Conservation (phyloP, 176 grass and related monocot genomes). For the Cocos nucifera region DNA sequence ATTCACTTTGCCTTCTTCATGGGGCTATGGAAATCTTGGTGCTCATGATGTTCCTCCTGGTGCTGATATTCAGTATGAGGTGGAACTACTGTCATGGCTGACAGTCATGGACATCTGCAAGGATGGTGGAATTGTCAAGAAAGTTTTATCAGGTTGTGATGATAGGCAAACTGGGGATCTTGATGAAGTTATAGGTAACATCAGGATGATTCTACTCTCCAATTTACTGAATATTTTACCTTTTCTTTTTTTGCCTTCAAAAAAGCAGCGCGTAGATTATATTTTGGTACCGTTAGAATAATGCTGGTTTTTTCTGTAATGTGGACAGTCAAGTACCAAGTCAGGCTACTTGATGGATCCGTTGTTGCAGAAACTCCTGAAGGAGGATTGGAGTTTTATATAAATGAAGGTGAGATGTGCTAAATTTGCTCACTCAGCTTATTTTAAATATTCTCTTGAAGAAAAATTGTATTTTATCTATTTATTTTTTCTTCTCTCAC, state of each 20-base stretch:
- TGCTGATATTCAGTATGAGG: slow-evolving; percentile 34
- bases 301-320: neutral
- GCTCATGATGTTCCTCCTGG: slow-evolving; percentile 17
- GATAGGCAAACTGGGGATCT: slow-evolving; percentile 29
- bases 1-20: slow-evolving; percentile 19
- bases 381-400: slow-evolving; percentile 29
- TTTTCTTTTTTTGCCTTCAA: neutral
- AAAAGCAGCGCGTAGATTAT: too few relatives aligned
- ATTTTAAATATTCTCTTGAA: too few relatives aligned
- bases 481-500: neutral
- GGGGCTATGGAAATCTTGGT: slow-evolving; percentile 9
- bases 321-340: slow-evolving; percentile 30
- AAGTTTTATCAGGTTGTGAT: slow-evolving; percentile 19
- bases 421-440: too few relatives aligned
- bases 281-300: too few relatives aligned
- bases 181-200: slow-evolving; percentile 28
- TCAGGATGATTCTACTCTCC: neutral
- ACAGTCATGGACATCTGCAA: slow-evolving; percentile 27
- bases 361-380: slow-evolving; percentile 28
- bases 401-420: slow-evolving; percentile 21
- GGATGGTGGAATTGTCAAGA: slow-evolving; percentile 33
- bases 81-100: slow-evolving; percentile 35
- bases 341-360: slow-evolving; percentile 25
- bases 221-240: neutral
- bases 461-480: too few relatives aligned